These are phyloP conservation scores for Ceratorhiza oryzae-sativae DNA, from an alignment of 1,284 basidiomycete species.

Conservation along the genomic window DNA sequence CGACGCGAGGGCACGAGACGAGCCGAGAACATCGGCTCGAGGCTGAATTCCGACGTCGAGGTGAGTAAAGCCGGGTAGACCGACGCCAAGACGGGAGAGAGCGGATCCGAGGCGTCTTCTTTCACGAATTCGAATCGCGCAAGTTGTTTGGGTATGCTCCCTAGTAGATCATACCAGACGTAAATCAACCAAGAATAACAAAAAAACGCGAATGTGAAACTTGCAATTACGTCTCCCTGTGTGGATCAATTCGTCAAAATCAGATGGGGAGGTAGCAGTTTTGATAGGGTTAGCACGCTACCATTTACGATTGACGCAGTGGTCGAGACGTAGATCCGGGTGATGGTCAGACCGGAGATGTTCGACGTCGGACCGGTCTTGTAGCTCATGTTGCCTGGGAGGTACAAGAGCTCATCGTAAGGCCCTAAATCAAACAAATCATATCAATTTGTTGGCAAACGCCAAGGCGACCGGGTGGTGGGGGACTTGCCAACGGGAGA, in stretches of 20 bases:
- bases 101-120: slow-evolving; percentile 20
- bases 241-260: neutral
- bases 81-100: slow-evolving; percentile 5
- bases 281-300: neutral
- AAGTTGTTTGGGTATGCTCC: slow-evolving; percentile 32
- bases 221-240: slow-evolving; percentile 21
- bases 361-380: slow-evolving; percentile 12
- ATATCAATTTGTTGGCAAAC: neutral
- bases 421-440: neutral
- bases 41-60: neutral
- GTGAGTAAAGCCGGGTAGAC: slow-evolving; percentile 15
- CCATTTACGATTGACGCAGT: slow-evolving; percentile 19
- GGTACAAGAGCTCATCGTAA: slow-evolving; percentile 32
- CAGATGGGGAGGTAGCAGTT: too few relatives aligned
- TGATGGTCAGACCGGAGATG: slow-evolving; percentile 21
- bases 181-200: neutral
- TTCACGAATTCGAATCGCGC: slow-evolving; percentile 13
- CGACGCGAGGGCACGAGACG: slow-evolving; percentile 18
- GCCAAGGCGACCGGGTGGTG: neutral
- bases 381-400: slow-evolving; percentile 24
- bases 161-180: neutral
- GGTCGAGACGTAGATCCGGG: slow-evolving; percentile 29
- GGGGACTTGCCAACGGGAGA: slow-evolving; percentile 17
- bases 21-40: slow-evolving; percentile 5
- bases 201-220: neutral